These are phyloP conservation scores for Agapanthus africanus DNA, from an alignment of 106 monocot genomes.

Conservation along the genomic window DNA sequence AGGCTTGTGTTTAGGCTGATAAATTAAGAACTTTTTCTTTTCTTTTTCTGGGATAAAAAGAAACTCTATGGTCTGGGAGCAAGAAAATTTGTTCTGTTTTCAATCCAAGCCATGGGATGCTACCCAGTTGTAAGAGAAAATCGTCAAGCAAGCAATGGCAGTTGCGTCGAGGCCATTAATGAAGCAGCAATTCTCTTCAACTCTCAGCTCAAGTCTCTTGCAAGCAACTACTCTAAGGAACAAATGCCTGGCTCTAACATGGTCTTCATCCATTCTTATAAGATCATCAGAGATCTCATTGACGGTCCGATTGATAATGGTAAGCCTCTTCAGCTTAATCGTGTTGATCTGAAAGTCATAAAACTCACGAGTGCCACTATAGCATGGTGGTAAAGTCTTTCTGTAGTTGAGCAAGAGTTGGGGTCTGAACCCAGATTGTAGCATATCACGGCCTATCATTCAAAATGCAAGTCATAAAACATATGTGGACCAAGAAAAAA, in stretches of 20 bases:
- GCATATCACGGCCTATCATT: too few relatives aligned
- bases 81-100: slow-evolving; percentile 55
- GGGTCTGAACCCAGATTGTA: too few relatives aligned
- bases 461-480: too few relatives aligned
- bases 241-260: slow-evolving; percentile 37
- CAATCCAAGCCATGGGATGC: slow-evolving; percentile 57
- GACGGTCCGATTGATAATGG: slow-evolving; percentile 26
- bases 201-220: slow-evolving; percentile 26
- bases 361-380: too few relatives aligned
- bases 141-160: slow-evolving; percentile 10
- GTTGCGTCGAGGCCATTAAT: slow-evolving; percentile 53
- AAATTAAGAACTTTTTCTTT: not conserved
- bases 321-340: slow-evolving; percentile 4
- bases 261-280: slow-evolving; percentile 49
- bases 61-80: slow-evolving; percentile 50
- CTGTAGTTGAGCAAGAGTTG: too few relatives aligned
- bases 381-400: too few relatives aligned
- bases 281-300: slow-evolving; percentile 44
- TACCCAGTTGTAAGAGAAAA: slow-evolving; percentile 41
- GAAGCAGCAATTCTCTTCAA: slow-evolving; percentile 58
- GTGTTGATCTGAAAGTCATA: too few relatives aligned
- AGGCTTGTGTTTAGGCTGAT: too few relatives aligned
- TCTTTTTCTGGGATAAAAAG: slow-evolving; percentile 18
- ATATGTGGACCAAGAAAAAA: too few relatives aligned
- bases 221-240: not conserved